These are phyloP conservation scores for Rhododendron williamsianum DNA, from an alignment of 148 eudicot genomes.

Conservation along the genomic window DNA sequence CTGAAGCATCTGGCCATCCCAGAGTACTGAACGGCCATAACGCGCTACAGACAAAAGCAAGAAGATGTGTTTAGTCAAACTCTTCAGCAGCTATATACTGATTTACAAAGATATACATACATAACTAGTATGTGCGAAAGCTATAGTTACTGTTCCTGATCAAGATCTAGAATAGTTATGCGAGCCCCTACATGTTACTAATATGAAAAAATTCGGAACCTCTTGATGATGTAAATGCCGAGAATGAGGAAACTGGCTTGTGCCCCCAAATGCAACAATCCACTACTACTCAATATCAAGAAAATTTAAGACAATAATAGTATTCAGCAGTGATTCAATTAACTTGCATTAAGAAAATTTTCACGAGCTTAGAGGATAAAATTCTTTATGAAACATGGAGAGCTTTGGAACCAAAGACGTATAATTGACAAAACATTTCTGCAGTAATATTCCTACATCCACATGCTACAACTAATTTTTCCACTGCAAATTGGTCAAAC, in stretches of 20 bases:
- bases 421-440: neutral
- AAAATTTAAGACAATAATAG: neutral
- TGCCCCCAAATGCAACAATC: neutral
- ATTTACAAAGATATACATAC: neutral
- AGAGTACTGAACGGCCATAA: constrained; percentile 98
- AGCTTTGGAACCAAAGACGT: neutral
- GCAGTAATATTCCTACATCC: neutral
- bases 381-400: neutral
- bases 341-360: neutral
- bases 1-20: constrained; percentile 92
- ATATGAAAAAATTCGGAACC: neutral
- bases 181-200: neutral
- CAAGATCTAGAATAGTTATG: neutral
- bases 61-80: neutral
- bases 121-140: neutral
- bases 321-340: neutral
- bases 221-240: neutral
- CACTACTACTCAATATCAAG: neutral
- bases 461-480: neutral
- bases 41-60: constrained; percentile 40
- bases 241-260: neutral
- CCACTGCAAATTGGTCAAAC: neutral
- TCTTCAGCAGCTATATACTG: neutral
- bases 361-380: neutral
- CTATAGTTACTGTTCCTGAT: neutral